These are phyloP conservation scores for Gracilariopsis chorda DNA, from an alignment of 23 red algal species.

Conservation along the genomic window DNA sequence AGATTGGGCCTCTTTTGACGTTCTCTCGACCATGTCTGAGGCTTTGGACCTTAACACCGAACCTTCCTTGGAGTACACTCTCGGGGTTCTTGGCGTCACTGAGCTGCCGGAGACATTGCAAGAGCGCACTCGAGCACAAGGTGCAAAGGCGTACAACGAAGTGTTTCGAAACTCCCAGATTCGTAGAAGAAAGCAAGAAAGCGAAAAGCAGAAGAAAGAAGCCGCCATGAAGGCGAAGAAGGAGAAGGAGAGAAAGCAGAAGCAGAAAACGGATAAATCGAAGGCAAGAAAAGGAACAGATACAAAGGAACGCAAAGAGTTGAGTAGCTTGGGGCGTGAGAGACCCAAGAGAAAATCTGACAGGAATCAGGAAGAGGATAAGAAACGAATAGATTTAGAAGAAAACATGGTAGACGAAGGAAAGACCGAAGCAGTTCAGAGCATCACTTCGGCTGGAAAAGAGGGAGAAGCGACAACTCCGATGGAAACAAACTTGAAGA, in stretches of 20 bases:
- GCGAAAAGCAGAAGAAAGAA: neutral
- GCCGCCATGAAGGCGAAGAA: neutral
- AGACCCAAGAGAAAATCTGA: no score
- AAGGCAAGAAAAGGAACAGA: neutral
- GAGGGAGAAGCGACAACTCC: no score
- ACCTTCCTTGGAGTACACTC: constrained; percentile 35
- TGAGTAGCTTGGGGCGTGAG: no score
- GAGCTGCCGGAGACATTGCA: neutral
- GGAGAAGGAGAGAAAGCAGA: neutral
- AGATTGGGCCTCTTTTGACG: constrained; percentile 30
- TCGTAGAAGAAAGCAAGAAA: neutral
- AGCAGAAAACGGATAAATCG: neutral
- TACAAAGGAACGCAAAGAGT: neutral
- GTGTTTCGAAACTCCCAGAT: neutral
- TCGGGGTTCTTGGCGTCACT: constrained; percentile 35
- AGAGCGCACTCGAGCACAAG: constrained; percentile 8
- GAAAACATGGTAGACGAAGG: neutral
- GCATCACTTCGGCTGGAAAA: no score
- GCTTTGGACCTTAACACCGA: constrained; percentile 8
- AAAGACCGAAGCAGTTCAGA: neutral
- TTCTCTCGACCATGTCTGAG: constrained; percentile 25
- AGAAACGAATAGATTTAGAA: neutral
- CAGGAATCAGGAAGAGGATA: neutral
- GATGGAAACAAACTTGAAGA: neutral
- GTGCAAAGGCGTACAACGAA: neutral